Percentiles rank a stretch among this genome's conserved stretches.
Conservation (phyloP, 495 filamentous ascomycete genomes). For the Penicillium lividum region DNA sequence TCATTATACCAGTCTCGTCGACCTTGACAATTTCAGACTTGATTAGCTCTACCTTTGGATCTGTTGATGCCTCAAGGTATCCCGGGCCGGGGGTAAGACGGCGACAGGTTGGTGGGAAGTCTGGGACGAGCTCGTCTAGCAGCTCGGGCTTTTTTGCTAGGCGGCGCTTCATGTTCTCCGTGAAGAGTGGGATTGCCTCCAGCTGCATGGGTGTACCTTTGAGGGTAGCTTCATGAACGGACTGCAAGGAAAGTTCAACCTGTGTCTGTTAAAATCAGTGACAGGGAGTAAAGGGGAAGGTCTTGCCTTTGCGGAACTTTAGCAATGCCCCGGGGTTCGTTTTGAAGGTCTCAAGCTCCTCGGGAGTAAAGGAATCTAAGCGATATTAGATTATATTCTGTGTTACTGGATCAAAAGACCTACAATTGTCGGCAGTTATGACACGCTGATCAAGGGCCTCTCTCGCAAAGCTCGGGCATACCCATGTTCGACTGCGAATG, state of each 20-base stretch:
- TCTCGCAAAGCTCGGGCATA: slow-evolving; percentile 42
- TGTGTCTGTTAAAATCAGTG: slow-evolving; percentile 7
- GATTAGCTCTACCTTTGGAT: slow-evolving; percentile 49
- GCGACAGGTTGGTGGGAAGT: slow-evolving; percentile 51
- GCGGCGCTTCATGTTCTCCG: slow-evolving; percentile 43
- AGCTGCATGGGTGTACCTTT: slow-evolving; percentile 40
- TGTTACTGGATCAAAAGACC: slow-evolving; percentile 1
- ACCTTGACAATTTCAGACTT: slow-evolving; percentile 44
- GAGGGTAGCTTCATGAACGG: slow-evolving; percentile 41
- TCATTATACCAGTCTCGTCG: slow-evolving; percentile 48
- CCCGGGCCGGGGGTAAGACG: slow-evolving; percentile 53
- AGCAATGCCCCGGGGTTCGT: slow-evolving; percentile 39
- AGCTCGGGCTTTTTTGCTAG: slow-evolving; percentile 40
- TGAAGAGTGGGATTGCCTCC: slow-evolving; percentile 34
- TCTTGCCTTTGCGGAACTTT: slow-evolving; percentile 45
- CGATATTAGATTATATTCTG: not conserved
- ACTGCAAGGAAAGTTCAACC: slow-evolving; percentile 51
- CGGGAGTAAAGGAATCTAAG: slow-evolving; percentile 39
- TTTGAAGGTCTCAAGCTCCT: slow-evolving; percentile 50
- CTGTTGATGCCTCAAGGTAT: slow-evolving; percentile 50
- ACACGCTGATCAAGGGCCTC: slow-evolving; percentile 33
- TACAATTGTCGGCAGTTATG: slow-evolving; percentile 37
- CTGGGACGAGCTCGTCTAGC: slow-evolving; percentile 34
- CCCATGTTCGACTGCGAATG: slow-evolving; percentile 45
- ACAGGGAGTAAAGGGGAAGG: not conserved